Percentiles rank a stretch among this genome's conserved stretches.
These are phyloP conservation scores for Taphrina populina DNA, from an alignment of 1,139 yeast species.

Conservation along the genomic window DNA sequence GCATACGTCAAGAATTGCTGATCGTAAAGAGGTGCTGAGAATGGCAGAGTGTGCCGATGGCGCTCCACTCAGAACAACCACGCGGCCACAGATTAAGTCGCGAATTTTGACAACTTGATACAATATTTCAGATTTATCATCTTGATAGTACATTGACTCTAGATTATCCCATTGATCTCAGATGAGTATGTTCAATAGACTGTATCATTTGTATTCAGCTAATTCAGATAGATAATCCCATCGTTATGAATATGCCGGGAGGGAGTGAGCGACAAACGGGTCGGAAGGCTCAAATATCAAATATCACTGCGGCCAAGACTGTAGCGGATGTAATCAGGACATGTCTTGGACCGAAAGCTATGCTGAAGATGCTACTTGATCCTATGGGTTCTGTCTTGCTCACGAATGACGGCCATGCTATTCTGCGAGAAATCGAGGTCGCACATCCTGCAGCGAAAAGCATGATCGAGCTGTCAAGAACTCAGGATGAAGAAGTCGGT, in stretches of 20 bases:
- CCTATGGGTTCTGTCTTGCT: slow-evolving; percentile 95
- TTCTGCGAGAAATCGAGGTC: slow-evolving; percentile 82
- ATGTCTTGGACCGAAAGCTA: slow-evolving; percentile 98
- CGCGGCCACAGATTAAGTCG: slow-evolving; percentile 22
- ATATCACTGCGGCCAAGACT: slow-evolving; percentile 98
- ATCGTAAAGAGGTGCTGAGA: too few relatives aligned
- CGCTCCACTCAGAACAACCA: too few relatives aligned
- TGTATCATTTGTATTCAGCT: neutral
- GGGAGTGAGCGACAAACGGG: slow-evolving; percentile 84
- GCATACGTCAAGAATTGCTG: too few relatives aligned
- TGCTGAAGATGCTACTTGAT: slow-evolving; percentile 95
- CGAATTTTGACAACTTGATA: slow-evolving; percentile 10
- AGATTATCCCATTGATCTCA: too few relatives aligned
- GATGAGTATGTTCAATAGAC: neutral
- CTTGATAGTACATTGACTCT: too few relatives aligned
- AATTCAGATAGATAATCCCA: slow-evolving; percentile 3
- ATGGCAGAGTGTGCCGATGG: too few relatives aligned
- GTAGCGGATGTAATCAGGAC: slow-evolving; percentile 65
- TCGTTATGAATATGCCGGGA: slow-evolving; percentile 29
- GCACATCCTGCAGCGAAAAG: slow-evolving; percentile 98
- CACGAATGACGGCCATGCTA: slow-evolving; percentile 97
- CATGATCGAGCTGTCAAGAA: slow-evolving; percentile 93
- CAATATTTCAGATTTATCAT: too few relatives aligned
- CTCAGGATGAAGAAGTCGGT: slow-evolving; percentile 83
- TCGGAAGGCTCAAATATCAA: slow-evolving; percentile 93